Percentiles rank a stretch among this genome's conserved stretches.
Conservation (phyloP, 441 rosid species). For the Gossypium gossypioides region DNA sequence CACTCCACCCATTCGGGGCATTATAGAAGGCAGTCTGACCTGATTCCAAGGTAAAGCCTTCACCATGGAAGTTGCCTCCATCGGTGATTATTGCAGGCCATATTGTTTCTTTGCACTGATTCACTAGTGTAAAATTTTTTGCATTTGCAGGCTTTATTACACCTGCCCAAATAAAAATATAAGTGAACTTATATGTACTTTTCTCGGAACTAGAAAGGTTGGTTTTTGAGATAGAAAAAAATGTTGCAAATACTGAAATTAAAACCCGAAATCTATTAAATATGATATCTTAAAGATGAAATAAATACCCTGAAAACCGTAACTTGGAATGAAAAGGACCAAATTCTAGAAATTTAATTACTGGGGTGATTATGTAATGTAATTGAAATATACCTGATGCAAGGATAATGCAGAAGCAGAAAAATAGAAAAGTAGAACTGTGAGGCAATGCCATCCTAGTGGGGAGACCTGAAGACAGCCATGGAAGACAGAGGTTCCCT, state of each 20-base stretch:
- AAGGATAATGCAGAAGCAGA: slow-evolving; percentile 16
- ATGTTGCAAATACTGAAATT: no score
- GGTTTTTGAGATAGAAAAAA: no score
- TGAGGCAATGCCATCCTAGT: slow-evolving; percentile 22
- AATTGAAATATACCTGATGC: slow-evolving; percentile 28
- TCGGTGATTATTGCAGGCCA: slow-evolving; percentile 48
- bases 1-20: slow-evolving; percentile 38
- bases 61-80: slow-evolving; percentile 18
- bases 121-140: slow-evolving; percentile 38
- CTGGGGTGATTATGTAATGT: not conserved
- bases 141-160: slow-evolving; percentile 19
- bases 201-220: no score
- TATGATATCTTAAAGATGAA: not conserved
- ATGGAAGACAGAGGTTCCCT: not conserved
- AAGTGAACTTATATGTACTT: not conserved
- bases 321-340: not conserved
- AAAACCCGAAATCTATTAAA: no score
- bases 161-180: slow-evolving; percentile 10
- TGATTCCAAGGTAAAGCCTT: slow-evolving; percentile 27
- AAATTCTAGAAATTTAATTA: not conserved
- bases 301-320: not conserved
- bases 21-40: slow-evolving; percentile 28
- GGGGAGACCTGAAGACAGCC: not conserved
- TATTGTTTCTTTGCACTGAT: slow-evolving; percentile 46
- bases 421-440: not conserved